Base-by-base conservation (phyloP, 129 eudicot genomes). In the Centrapalus pauciflorus region DNA sequence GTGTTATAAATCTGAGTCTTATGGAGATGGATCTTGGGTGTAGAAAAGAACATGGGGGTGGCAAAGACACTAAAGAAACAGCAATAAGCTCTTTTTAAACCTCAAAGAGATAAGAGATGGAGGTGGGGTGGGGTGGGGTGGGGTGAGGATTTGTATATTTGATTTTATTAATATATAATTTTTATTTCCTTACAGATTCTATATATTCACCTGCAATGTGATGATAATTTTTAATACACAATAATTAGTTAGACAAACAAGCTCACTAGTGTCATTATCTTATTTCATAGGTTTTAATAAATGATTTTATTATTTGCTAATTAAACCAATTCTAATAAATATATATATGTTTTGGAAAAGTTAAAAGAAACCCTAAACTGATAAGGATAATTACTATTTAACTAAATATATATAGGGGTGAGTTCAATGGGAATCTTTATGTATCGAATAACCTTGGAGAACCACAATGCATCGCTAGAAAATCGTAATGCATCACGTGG, bases 41-140 rank as follows among this genome's bases (percentile, higher is more conserved):
- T 41, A 69, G 77, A 76, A 73, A 76, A 55, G 81, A 73, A 77
- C 86, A 81, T 77, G 86, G 77, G 77, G 75, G 58, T 69, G 78
- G 83, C 75, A 82, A 81, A 79, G 46, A 75, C 81, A 81, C 87
- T 64, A 76, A 77, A 81, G 74, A 81, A 74, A 75, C 74, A 75
- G 67, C 55, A 74, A 66, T 66, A 66, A 66, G 58, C 79, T 66
- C 79, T 74, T 74, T 74, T 74, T 66, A 74, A 74, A 66, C 79
- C 73, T 43, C 79, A 57, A 66, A 45, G 74, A 66, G 74, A 74
- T 74, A 74, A 74, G 79, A 74, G 68, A 48, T 66, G 50, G 68
- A 58, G 41, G 67, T 38, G 30, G 34, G 29, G n/a, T 20, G 30
- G 14, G 60, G 60, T 10, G 11, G 32, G 59, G 27, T 14, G 29